Percentiles rank a stretch among this genome's conserved stretches.
Conservation (phyloP, 2,329 filamentous ascomycete species). For the Tolypocladium ovalisporum region DNA sequence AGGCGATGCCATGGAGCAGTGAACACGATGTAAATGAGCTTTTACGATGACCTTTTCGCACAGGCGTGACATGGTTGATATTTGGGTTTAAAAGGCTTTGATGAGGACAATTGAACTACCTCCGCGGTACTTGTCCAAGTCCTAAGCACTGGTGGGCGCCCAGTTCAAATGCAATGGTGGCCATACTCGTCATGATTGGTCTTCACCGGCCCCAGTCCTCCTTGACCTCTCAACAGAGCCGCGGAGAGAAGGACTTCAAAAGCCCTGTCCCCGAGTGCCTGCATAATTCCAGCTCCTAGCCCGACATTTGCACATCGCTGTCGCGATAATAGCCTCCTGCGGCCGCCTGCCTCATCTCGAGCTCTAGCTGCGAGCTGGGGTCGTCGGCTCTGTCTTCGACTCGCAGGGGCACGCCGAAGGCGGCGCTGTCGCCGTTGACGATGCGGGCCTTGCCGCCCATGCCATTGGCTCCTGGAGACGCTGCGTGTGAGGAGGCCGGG, state of each 20-base stretch:
- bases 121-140: neutral
- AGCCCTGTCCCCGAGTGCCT: neutral
- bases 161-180: neutral
- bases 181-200: neutral
- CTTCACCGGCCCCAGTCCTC: neutral
- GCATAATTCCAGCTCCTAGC: constrained; percentile 17
- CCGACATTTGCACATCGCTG: constrained; percentile 50
- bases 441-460: constrained; percentile 16
- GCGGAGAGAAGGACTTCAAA: neutral
- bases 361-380: constrained; percentile 41
- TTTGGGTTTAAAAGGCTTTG: neutral
- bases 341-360: constrained; percentile 40
- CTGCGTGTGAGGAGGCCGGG: constrained; percentile 5
- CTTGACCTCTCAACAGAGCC: neutral
- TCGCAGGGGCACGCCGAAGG: constrained; percentile 10
- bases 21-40: constrained; percentile 6
- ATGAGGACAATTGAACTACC: neutral
- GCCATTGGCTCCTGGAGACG: constrained; percentile 15
- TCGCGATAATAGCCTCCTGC: constrained; percentile 18
- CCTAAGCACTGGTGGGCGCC: neutral
- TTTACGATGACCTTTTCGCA: constrained; percentile 1
- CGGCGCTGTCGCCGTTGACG: constrained; percentile 16
- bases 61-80: neutral
- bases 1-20: constrained; percentile 50
- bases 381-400: constrained; percentile 23